Conservation (phyloP, 2,329 filamentous ascomycete genomes). For the Diaporthe destruens region DNA sequence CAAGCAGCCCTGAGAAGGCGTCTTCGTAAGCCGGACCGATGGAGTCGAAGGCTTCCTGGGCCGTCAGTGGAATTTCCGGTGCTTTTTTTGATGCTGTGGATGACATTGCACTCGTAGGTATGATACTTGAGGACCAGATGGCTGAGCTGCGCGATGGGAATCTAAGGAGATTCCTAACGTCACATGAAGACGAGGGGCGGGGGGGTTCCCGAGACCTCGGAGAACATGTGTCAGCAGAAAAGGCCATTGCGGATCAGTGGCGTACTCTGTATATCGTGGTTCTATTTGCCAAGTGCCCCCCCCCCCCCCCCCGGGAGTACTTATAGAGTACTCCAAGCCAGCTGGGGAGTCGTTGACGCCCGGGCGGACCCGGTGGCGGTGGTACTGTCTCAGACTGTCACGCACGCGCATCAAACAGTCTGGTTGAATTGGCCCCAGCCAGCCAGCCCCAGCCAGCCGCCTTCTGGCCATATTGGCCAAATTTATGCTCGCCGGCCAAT, state of each 20-base stretch:
- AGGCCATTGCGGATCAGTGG: no score
- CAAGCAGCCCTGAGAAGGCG: slow-evolving; percentile 46
- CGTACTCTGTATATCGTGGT: background rate
- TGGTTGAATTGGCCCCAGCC: background rate
- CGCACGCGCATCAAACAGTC: slow-evolving; percentile 1
- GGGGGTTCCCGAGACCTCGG: background rate
- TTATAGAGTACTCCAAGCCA: background rate
- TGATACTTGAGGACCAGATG: background rate
- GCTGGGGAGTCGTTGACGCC: no score
- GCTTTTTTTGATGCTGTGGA: background rate
- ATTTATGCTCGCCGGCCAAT: no score
- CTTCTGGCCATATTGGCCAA: background rate
- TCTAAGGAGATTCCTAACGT: background rate
- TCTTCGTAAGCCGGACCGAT: slow-evolving; percentile 48
- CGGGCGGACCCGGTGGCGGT: no score
- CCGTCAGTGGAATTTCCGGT: slow-evolving; percentile 33
- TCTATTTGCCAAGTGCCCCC: background rate
- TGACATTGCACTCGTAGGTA: background rate
- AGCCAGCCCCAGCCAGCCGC: no score
- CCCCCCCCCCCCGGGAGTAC: background rate
- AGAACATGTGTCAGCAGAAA: no score
- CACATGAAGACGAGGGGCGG: background rate
- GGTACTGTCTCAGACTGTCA: background rate
- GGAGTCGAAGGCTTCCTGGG: slow-evolving; percentile 46
- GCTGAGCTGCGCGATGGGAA: background rate